These are phyloP conservation scores for Aspergillus kassunensis DNA, from an alignment of 495 filamentous ascomycete species.

Conservation along the genomic window DNA sequence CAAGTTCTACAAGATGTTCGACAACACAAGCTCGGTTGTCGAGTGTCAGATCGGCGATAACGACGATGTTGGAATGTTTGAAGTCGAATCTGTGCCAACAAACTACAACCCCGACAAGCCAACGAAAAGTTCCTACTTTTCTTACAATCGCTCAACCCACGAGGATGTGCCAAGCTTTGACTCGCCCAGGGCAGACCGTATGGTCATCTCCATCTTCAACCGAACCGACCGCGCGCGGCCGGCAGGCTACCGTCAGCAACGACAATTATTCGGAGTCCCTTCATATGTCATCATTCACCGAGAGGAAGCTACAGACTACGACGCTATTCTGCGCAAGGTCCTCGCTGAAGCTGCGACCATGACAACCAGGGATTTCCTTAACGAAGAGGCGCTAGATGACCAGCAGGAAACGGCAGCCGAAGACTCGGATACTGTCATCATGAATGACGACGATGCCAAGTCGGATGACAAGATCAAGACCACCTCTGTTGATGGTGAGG, in stretches of 20 bases:
- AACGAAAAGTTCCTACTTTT: constrained; percentile 41
- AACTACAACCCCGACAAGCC: constrained; percentile 58
- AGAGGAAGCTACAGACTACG: constrained; percentile 58
- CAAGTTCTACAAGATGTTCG: constrained; percentile 80
- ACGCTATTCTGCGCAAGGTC: constrained; percentile 59
- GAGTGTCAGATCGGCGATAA: constrained; percentile 59
- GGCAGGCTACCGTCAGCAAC: constrained; percentile 37
- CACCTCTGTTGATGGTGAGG: constrained; percentile 79
- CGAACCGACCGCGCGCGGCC: constrained; percentile 51
- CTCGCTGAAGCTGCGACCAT: constrained; percentile 52
- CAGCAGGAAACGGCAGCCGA: constrained; percentile 41
- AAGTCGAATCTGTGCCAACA: constrained; percentile 74
- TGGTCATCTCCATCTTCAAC: constrained; percentile 80
- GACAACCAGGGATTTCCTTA: constrained; percentile 59
- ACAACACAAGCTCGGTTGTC: constrained; percentile 59
- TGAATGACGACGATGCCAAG: constrained; percentile 68
- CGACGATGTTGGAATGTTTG: constrained; percentile 71
- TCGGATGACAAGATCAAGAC: constrained; percentile 69
- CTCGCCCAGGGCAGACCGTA: constrained; percentile 60
- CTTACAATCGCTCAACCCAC: constrained; percentile 49
- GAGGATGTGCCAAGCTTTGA: constrained; percentile 57
- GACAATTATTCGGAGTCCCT: constrained; percentile 50
- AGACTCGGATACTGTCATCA: constrained; percentile 69
- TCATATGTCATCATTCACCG: constrained; percentile 56
- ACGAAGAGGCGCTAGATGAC: constrained; percentile 37